Base-by-base conservation (phyloP, 805 yeast species). In the Ogataea kodamae region DNA sequence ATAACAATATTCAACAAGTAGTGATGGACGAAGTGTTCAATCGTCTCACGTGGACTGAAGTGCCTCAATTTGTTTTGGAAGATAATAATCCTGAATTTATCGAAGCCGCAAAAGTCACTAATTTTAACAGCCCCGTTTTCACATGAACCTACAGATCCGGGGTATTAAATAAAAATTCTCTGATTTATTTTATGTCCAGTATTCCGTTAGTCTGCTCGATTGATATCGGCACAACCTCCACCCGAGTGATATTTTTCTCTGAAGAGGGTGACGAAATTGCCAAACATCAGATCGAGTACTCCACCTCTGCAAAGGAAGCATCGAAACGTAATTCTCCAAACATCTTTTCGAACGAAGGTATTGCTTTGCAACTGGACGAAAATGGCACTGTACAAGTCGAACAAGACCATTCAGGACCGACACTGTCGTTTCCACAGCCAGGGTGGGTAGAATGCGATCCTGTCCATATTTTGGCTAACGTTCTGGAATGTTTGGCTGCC, bases 381-480 rank as follows among this genome's bases (percentile, higher is more conserved):
- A 76, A 72, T 41, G 67, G 70, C 42, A 30, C 35, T 15, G 60
- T 81, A 33, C 82, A 75, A 48, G 76, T 81, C 45, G 89, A 81
- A 58, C 76, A 74, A 45, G 65, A 65, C 53, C 56, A 68, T 18
- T 65, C 69, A 5, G 59, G 68, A 21, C 88, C 89, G 31, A 82
- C 92, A n/a, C 63, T 82, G 34, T 61, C 77, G 40, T 82, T 79
- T 57, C 90, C 92, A 3, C 72, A 76, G 44, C 88, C 90, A 2
- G 92, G 94, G 19, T 88, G 96, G 96, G 92, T 87, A 22, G 96
- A 89, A 64, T 88, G 92, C 61, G 82, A 83, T 67, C 96, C 96
- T 8, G 73, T 74, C 32, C 88, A 81, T 57, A 78, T 89, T 28
- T 68, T 87, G 46, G 81, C 81, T 43, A 81, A 87, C 50, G 89